A percentile compares a stretch with the other conserved stretches of the same genome.
These are phyloP conservation scores for Poronia punctata DNA, from an alignment of 495 filamentous ascomycete species.

Conservation along the genomic window DNA sequence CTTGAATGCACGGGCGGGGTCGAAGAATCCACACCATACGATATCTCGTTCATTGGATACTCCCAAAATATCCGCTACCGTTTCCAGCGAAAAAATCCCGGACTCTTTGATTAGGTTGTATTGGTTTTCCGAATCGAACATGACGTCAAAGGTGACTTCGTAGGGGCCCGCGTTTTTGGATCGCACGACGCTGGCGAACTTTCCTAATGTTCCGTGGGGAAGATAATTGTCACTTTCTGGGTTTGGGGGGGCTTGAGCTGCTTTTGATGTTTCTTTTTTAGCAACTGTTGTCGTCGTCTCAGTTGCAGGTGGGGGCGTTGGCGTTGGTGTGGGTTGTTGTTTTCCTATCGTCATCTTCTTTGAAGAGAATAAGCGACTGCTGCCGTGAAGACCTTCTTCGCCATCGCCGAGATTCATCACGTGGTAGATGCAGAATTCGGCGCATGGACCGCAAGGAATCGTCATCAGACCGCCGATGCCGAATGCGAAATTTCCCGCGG, in stretches of 20 bases:
- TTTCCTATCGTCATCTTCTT: slow-evolving; percentile 7
- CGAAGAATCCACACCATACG: slow-evolving; percentile 35
- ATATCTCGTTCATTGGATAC: slow-evolving; percentile 29
- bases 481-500: slow-evolving; percentile 39
- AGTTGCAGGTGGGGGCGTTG: not conserved
- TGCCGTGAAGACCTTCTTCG: slow-evolving; percentile 18
- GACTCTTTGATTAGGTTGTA: slow-evolving; percentile 31
- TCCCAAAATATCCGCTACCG: slow-evolving; percentile 27
- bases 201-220: slow-evolving; percentile 11
- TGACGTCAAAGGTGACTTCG: slow-evolving; percentile 45
- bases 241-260: not conserved
- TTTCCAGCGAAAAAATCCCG: slow-evolving; percentile 22
- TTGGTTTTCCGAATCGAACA: slow-evolving; percentile 31
- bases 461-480: slow-evolving; percentile 31
- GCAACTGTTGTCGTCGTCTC: no score
- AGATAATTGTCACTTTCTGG: slow-evolving; percentile 2
- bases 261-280: not conserved
- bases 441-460: slow-evolving; percentile 29
- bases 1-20: slow-evolving; percentile 39
- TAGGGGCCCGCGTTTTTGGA: slow-evolving; percentile 47
- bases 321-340: not conserved
- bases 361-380: slow-evolving; percentile 11
- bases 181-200: slow-evolving; percentile 38
- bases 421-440: slow-evolving; percentile 43
- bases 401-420: slow-evolving; percentile 32